These are phyloP conservation scores for Pseudodiploospora longispora DNA, from an alignment of 2,329 filamentous ascomycete species.

Conservation along the genomic window DNA sequence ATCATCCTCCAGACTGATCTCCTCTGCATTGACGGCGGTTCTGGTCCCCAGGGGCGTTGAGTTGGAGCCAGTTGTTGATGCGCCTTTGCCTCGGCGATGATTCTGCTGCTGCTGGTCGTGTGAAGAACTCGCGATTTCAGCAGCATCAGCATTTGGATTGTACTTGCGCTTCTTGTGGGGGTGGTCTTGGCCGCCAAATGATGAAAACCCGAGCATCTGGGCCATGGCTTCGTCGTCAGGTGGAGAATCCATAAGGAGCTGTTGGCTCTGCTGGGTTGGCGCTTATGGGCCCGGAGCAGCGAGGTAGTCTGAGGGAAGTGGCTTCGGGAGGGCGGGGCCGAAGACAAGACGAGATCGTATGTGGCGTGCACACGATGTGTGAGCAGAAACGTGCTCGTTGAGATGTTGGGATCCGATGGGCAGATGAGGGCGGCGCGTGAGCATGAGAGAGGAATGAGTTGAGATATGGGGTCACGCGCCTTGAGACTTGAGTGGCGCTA, in stretches of 20 bases:
- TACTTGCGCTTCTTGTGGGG: slow-evolving; percentile 60
- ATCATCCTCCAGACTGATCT: slow-evolving; percentile 37
- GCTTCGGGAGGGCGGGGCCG: no score
- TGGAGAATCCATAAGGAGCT: slow-evolving; percentile 9
- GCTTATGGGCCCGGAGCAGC: no score
- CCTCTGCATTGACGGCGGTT: slow-evolving; percentile 29
- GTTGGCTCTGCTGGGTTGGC: no score
- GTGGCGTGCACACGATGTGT: no score
- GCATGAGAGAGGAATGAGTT: no score
- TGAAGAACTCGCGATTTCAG: slow-evolving; percentile 18
- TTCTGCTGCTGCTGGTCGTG: slow-evolving; percentile 17
- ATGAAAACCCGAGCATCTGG: slow-evolving; percentile 64
- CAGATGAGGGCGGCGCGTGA: no score
- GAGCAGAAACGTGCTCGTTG: no score
- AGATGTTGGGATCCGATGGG: no score
- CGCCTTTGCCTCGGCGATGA: background rate
- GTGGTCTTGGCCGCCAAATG: slow-evolving; percentile 51
- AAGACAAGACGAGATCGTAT: no score
- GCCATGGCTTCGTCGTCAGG: slow-evolving; percentile 48
- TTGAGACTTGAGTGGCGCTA: no score
- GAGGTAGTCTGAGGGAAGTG: no score
- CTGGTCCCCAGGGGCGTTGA: slow-evolving; percentile 26
- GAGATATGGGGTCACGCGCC: no score
- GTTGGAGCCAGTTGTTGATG: slow-evolving; percentile 27
- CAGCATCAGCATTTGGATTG: slow-evolving; percentile 46